Evolutionary conservation across 108 stramenopile species (phyloP), one percentile per base, ranked within the genome.

Genomic region (Nannochloropsis salina): DNA sequence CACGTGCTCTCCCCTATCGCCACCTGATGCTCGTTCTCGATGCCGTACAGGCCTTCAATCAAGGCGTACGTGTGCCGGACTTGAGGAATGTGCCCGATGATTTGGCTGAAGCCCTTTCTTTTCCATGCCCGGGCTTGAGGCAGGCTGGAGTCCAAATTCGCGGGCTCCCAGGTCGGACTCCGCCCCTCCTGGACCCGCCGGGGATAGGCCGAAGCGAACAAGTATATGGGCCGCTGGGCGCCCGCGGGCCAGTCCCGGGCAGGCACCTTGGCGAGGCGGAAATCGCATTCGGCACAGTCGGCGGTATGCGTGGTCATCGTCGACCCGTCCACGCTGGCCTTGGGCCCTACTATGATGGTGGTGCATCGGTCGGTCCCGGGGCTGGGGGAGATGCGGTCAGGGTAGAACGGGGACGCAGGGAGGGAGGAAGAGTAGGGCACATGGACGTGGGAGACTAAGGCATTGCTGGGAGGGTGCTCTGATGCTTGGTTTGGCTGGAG

Each of bases 1-100:
- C 94, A 96, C 4, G 94, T 96, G 41, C 92, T 92, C 90, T 95
- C 95, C 10, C 94, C 94, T 42, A 96, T 94, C 0, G 90, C 94
- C 6, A 96, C 88, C 43, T 93, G 87, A 43, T 92, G 85, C 85
- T 95, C 94, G 89, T 96, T 96, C 47, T 95, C 93, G 80, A 94
- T 92, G n/a, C 90, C 94, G 82, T 95, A 96, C 15, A 91, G 90
- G 43, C 93, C 94, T 86, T 96, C 95, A 41, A 94, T 84, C 83
- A 93, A 93, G 3, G 92, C 94, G 83, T 90, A 94, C 1, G 95
- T 96, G 83, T 92, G 92, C 4, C 84, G 40, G 31, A 94, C 94
- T 87, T 95, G 93, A 9, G 92, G 91, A 43, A 93, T 93, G 82
- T 86, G 80, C 41, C 94, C 93, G 84, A 94, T 91, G 40, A 93